Percentiles rank a stretch among this genome's conserved stretches.
Conservation (phyloP, 805 yeast species). For the Sugiyamaella valdiviana region DNA sequence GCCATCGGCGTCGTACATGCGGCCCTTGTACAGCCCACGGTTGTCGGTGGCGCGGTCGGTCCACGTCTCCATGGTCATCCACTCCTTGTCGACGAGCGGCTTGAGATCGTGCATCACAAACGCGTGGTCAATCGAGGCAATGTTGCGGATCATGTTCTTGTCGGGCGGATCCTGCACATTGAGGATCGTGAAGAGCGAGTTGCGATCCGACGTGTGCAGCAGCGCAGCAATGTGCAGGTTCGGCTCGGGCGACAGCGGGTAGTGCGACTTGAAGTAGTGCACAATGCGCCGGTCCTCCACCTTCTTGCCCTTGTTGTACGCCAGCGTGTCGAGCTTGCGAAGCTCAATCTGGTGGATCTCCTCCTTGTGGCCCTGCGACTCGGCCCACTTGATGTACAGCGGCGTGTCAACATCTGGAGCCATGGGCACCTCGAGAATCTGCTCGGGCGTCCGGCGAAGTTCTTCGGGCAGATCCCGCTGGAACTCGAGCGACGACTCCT, state of each 20-base stretch:
- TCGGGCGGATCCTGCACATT: conserved; percentile 22
- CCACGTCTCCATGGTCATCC: conserved; percentile 29
- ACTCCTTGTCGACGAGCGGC: conserved; percentile 20
- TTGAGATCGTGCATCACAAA: conserved; percentile 26
- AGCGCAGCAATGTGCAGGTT: conserved; percentile 30
- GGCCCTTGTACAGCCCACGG: conserved; percentile 29
- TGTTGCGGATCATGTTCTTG: conserved; percentile 11
- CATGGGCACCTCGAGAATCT: conserved; percentile 14
- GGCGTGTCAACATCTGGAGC: conserved; percentile 28
- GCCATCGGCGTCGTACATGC: conserved; percentile 22
- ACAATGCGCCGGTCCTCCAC: conserved; percentile 23
- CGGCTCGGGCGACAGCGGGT: conserved; percentile 15
- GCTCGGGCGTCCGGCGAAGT: conserved; percentile 9
- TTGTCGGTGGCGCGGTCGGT: conserved; percentile 26
- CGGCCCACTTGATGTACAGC: conserved; percentile 19
- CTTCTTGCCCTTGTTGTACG: conserved; percentile 15
- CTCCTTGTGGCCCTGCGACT: conserved; percentile 10
- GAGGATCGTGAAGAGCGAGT: conserved; percentile 29
- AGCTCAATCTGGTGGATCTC: conserved; percentile 28
- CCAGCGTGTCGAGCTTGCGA: conserved; percentile 25
- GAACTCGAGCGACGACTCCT: conserved; percentile 13
- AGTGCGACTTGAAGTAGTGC: conserved; percentile 24
- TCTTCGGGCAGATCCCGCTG: conserved; percentile 16
- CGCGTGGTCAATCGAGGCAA: conserved; percentile 30
- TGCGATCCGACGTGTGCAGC: conserved; percentile 30